Conservation (phyloP, 2,329 filamentous ascomycete species). For the Paramyrothecium roridum region DNA sequence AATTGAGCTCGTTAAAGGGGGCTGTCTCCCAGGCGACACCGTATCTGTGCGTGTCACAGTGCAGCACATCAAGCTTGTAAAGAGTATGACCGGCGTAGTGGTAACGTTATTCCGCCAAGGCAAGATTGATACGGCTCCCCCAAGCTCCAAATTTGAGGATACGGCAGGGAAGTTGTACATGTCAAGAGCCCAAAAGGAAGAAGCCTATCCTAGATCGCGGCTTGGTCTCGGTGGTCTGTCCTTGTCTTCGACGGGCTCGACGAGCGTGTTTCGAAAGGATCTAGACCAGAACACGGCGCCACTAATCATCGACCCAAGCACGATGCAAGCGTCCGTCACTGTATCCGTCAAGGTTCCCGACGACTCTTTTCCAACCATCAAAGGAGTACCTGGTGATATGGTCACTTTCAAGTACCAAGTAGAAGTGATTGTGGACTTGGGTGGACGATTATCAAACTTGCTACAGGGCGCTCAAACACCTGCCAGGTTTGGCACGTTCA, state of each 20-base stretch:
- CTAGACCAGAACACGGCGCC: conserved; percentile 85
- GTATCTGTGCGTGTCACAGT: conserved; percentile 78
- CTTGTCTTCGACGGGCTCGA: conserved; percentile 79
- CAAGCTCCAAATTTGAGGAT: conserved; percentile 44
- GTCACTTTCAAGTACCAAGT: conserved; percentile 94
- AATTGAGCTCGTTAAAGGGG: conserved; percentile 77
- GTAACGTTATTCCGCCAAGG: conserved; percentile 90
- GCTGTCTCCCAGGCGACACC: conserved; percentile 80
- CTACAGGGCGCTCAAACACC: conserved; percentile 57
- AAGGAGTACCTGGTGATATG: conserved; percentile 84
- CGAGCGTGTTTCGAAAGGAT: conserved; percentile 93
- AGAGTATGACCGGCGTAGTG: conserved; percentile 89
- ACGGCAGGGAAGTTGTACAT: conserved; percentile 59
- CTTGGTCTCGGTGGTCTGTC: conserved; percentile 85
- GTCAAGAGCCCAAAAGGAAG: conserved; percentile 70
- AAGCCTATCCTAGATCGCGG: conserved; percentile 82
- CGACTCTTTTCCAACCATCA: conserved; percentile 88
- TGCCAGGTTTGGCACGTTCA: conserved; percentile 31
- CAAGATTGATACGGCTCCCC: conserved; percentile 75
- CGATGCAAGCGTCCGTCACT: conserved; percentile 74
- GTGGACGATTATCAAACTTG: conserved; percentile 78
- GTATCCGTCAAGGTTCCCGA: conserved; percentile 84
- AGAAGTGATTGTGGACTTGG: conserved; percentile 88
- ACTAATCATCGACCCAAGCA: conserved; percentile 79
- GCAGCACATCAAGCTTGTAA: conserved; percentile 83